Evolutionary conservation across 345 rosid genomes (phyloP), one percentile per base, ranked within the genome.

Genomic region (Hevea brasiliensis): DNA sequence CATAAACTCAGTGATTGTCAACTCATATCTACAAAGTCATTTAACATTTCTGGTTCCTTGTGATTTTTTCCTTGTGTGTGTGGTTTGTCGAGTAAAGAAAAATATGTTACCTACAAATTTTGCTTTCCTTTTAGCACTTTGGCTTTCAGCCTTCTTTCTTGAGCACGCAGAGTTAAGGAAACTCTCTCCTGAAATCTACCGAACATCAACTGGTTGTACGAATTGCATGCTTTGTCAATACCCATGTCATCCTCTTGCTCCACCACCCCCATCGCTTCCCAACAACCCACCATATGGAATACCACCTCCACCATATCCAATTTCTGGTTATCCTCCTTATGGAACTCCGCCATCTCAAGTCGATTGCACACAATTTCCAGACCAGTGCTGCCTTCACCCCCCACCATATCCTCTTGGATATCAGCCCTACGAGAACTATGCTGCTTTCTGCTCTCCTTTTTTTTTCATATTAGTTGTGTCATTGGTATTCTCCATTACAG

Each of bases 311-410:
- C 74, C 77, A 1, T 50, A 71, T 3, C 77, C 70, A 17, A 17
- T 42, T 41, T 44, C 70, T 0, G 75, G 56, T 8, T 74, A 75
- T 56, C 81, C 77, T 6, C 8, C 59, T 10, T 63, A 72, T 67
- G 78, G 72, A 56, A 26, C 76, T 35, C 78, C 85, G 8, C 77
- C 42, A 15, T 56, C 32, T 68, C 77, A 58, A 65, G 71, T 18
- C 45, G 76, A 74, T n/a, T 82, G 87, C 55, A 50, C 87, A 10
- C 74, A 76, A 0, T 21, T 44, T 76, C 79, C 83, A 1, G 76
- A 55, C 0, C 82, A 73, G 79, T 81, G 84, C 76, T 79, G 85
- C 76, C 51, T 37, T 11, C 26, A 71, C 18, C 70, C 80, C 27
- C 76, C 82, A 70, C 82, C 68, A 3, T 32, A 54, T 61, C 68